phyloP scores from a whole-genome alignment of 306 rosid genomes.

The Argentina anserina region DNA sequence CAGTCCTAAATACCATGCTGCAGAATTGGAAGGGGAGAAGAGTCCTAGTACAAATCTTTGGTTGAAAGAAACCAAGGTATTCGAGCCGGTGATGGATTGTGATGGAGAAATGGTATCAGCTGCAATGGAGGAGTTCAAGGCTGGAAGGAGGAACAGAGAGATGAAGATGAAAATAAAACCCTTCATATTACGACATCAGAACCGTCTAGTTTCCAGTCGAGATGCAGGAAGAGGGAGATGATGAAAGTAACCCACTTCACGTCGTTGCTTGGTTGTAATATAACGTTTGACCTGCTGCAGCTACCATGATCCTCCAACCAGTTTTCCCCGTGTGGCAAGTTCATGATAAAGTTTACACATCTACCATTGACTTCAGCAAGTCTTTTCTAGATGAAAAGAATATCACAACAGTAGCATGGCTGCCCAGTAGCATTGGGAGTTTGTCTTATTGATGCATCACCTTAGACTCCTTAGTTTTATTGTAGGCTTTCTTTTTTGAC shows the following conservation, averaged over 20 bases:
- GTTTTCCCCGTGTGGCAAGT: not conserved
- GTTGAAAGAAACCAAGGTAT: not conserved
- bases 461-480: too few species aligned
- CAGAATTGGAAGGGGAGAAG: not conserved
- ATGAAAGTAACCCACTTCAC: too few species aligned
- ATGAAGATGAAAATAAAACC: not conserved
- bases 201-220: too few species aligned
- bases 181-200: too few species aligned
- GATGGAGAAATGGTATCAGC: not conserved
- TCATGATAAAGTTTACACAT: not conserved
- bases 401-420: not conserved
- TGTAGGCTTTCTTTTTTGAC: not conserved
- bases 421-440: not conserved
- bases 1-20: conserved; percentile 10
- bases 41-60: conserved; percentile 21
- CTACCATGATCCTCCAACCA: not conserved
- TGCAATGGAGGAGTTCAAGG: not conserved
- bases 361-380: not conserved
- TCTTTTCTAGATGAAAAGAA: not conserved
- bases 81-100: not conserved
- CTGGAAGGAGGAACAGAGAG: not conserved
- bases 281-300: not conserved
- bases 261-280: too few species aligned
- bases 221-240: too few species aligned
- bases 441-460: too few species aligned